Conservation (phyloP, 192 early-diverging fungal genomes). For the Mortierella claussenii region DNA sequence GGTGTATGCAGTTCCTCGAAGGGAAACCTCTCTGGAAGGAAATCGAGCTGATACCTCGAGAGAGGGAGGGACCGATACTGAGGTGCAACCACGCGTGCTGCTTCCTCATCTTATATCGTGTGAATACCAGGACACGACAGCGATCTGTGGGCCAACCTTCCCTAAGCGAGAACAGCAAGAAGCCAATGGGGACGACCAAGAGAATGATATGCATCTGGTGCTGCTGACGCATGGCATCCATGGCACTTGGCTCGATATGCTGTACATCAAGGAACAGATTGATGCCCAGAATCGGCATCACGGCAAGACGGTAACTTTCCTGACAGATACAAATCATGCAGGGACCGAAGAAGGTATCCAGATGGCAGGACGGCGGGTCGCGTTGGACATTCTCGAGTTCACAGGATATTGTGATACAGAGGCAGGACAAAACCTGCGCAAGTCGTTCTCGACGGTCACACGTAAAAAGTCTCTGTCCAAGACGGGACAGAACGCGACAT, state of each 20-base stretch:
- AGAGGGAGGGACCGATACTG: slow-evolving; percentile 3
- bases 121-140: slow-evolving; percentile 34
- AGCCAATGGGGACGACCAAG: not conserved
- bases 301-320: slow-evolving; percentile 34
- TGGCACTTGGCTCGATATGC: slow-evolving; percentile 53
- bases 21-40: not conserved
- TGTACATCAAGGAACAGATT: slow-evolving; percentile 55
- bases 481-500: not conserved
- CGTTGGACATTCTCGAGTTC: slow-evolving; percentile 51
- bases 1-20: slow-evolving; percentile 13
- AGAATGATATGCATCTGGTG: slow-evolving; percentile 43
- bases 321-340: slow-evolving; percentile 57
- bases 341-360: slow-evolving; percentile 60
- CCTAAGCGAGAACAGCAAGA: not conserved
- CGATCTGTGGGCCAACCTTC: slow-evolving; percentile 30
- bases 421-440: slow-evolving; percentile 14
- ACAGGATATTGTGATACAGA: slow-evolving; percentile 40
- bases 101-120: slow-evolving; percentile 17
- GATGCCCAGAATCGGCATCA: slow-evolving; percentile 28
- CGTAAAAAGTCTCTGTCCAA: slow-evolving; percentile 7
- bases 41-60: not conserved
- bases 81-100: slow-evolving; percentile 9
- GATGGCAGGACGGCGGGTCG: slow-evolving; percentile 52
- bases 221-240: slow-evolving; percentile 58
- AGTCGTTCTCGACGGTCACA: not conserved